A percentile compares a stretch with the other conserved stretches of the same genome.
Conservation (phyloP, 106 monocot species). For the Dendrobium officinale region DNA sequence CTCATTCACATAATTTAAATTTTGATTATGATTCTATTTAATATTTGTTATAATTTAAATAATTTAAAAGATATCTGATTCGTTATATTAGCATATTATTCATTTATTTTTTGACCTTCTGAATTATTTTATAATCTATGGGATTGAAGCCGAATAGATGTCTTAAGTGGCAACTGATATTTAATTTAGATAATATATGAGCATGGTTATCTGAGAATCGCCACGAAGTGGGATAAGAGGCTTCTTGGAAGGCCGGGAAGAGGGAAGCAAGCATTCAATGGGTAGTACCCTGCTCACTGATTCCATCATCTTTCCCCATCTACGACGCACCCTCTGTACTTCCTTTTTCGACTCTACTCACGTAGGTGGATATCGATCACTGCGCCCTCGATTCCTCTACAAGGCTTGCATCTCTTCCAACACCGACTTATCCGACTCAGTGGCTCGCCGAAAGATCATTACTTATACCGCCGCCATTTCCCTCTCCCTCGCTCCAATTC, state of each 20-base stretch:
- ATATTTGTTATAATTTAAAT: too few species aligned
- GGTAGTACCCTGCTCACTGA: conserved; percentile 27
- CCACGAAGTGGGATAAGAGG: neutral
- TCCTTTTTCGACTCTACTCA: conserved; percentile 20
- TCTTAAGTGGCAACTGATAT: too few species aligned
- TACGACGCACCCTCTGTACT: conserved; percentile 7
- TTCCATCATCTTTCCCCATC: conserved; percentile 24
- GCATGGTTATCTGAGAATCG: neutral
- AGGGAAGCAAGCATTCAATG: conserved; percentile 10
- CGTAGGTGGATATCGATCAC: neutral
- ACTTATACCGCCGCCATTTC: conserved; percentile 44
- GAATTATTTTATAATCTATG: too few species aligned
- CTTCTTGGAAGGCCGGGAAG: neutral
- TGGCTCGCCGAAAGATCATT: conserved; percentile 50
- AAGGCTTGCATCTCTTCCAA: conserved; percentile 20
- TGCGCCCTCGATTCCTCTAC: neutral
- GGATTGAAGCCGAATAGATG: too few species aligned
- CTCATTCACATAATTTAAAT: too few species aligned
- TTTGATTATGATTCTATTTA: too few species aligned
- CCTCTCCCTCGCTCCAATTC: conserved; percentile 16
- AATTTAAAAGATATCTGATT: too few species aligned
- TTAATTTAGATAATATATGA: too few species aligned
- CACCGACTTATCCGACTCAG: neutral
- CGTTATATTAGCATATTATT: too few species aligned
- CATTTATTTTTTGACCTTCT: too few species aligned